Evolutionary conservation across 805 yeast genomes (phyloP).

Genomic region (Lachancea kluyveri): DNA sequence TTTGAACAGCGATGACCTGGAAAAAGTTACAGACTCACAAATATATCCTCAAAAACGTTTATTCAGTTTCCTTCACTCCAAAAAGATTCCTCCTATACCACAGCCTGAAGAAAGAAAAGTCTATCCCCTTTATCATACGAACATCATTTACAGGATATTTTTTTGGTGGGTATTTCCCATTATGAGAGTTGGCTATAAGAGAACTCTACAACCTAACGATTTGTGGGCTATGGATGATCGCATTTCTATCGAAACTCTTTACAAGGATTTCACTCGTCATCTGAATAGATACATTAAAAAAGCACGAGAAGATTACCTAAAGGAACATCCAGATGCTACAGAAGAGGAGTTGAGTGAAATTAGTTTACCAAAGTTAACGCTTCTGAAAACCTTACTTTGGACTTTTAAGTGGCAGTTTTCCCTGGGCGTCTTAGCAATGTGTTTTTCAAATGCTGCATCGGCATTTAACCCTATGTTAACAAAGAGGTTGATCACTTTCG

Average conservation of each 20-base stretch:
- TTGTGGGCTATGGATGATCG: slow-evolving; percentile 41
- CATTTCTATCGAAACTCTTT: slow-evolving; percentile 38
- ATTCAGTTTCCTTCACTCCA: slow-evolving; percentile 45
- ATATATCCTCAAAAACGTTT: slow-evolving; percentile 40
- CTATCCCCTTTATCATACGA: slow-evolving; percentile 43
- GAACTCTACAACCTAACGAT: slow-evolving; percentile 64
- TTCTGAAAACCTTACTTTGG: slow-evolving; percentile 40
- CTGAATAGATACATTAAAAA: slow-evolving; percentile 30
- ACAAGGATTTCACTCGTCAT: slow-evolving; percentile 31
- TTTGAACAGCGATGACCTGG: slow-evolving; percentile 29
- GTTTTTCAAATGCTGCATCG: slow-evolving; percentile 40
- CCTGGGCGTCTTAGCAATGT: slow-evolving; percentile 38
- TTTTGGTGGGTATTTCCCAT: slow-evolving; percentile 69
- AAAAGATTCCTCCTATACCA: slow-evolving; percentile 46
- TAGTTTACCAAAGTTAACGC: slow-evolving; percentile 23
- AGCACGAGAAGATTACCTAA: slow-evolving; percentile 27
- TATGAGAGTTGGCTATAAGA: slow-evolving; percentile 59
- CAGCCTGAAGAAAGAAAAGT: slow-evolving; percentile 40
- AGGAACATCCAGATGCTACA: slow-evolving; percentile 31
- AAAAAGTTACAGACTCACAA: slow-evolving; percentile 31
- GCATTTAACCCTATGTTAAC: slow-evolving; percentile 64
- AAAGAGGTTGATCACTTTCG: slow-evolving; percentile 56
- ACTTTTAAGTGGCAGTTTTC: slow-evolving; percentile 46
- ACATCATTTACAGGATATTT: slow-evolving; percentile 39
- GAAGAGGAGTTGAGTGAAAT: slow-evolving; percentile 33